phyloP scores from a whole-genome alignment of 2,329 filamentous ascomycete genomes.

The Amauroascus niger region DNA sequence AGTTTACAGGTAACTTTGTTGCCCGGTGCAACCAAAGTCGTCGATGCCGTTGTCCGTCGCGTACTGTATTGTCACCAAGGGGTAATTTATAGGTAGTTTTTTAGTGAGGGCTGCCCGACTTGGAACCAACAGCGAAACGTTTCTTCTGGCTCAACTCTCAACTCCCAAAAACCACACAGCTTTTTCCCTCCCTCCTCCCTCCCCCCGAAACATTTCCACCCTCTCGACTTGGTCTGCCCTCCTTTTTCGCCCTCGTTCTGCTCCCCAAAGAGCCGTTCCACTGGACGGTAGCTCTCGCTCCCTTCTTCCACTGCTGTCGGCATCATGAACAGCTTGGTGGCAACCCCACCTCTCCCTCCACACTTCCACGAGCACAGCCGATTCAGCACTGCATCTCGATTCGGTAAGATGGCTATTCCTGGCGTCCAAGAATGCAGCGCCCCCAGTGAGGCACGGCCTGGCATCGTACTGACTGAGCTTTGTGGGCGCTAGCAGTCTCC shows the following conservation, averaged over 20 bases:
- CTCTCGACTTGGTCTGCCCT: not conserved
- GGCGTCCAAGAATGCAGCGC: slow-evolving; percentile 13
- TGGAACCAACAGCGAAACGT: slow-evolving; percentile 6
- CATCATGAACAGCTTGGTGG: slow-evolving; percentile 53
- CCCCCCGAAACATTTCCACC: not conserved
- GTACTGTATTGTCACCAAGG: slow-evolving; percentile 11
- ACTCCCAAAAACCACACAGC: too few species aligned
- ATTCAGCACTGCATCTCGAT: slow-evolving; percentile 47
- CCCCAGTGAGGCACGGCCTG: not conserved
- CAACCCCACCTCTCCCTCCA: slow-evolving; percentile 50
- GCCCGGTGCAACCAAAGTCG: slow-evolving; percentile 4
- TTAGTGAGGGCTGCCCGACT: slow-evolving; percentile 6
- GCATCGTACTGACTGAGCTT: slow-evolving; percentile 11
- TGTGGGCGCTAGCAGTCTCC: slow-evolving; percentile 27
- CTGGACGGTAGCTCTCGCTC: not conserved
- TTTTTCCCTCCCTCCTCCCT: too few species aligned
- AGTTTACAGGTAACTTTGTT: slow-evolving; percentile 11
- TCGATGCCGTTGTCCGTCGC: not conserved
- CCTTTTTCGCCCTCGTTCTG: slow-evolving; percentile 8
- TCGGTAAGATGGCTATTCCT: slow-evolving; percentile 42
- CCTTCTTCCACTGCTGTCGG: slow-evolving; percentile 21
- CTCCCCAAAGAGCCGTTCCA: not conserved
- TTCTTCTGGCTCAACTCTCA: slow-evolving; percentile 19
- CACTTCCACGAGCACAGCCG: slow-evolving; percentile 53
- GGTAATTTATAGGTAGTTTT: too few species aligned